A percentile compares a stretch with the other conserved stretches of the same genome.
phyloP scores from a whole-genome alignment of 2,329 filamentous ascomycete species.

The Beauveria scarabaeidicola region DNA sequence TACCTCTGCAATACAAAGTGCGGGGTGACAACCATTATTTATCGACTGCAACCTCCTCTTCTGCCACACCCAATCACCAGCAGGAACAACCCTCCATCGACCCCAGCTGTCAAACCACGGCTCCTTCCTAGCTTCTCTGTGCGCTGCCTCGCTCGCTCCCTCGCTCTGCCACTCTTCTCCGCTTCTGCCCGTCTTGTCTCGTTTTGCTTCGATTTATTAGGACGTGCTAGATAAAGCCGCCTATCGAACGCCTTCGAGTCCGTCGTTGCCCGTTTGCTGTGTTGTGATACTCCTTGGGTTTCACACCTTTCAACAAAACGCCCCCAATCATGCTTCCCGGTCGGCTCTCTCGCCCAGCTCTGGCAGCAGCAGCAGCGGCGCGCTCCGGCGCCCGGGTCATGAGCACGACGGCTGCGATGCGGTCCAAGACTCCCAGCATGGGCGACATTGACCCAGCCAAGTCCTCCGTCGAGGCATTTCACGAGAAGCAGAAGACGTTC shows the following conservation, averaged over 20 bases:
- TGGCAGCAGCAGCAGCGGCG: slow-evolving; percentile 32
- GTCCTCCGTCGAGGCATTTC: slow-evolving; percentile 66
- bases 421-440: slow-evolving; percentile 59
- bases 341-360: slow-evolving; percentile 38
- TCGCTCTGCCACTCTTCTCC: neutral
- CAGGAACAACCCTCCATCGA: slow-evolving; percentile 6
- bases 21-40: slow-evolving; percentile 9
- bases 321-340: slow-evolving; percentile 40
- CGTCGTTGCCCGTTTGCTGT: neutral
- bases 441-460: slow-evolving; percentile 66
- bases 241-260: neutral
- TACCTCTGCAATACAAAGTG: slow-evolving; percentile 11
- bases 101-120: slow-evolving; percentile 2
- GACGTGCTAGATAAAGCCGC: slow-evolving; percentile 4
- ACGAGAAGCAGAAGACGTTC: slow-evolving; percentile 75
- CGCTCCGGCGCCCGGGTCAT: slow-evolving; percentile 48
- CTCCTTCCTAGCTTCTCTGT: slow-evolving; percentile 7
- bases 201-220: neutral
- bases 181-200: neutral
- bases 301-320: slow-evolving; percentile 7
- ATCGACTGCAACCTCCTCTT: slow-evolving; percentile 11
- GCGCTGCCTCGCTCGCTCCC: neutral
- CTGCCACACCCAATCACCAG: slow-evolving; percentile 6
- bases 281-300: neutral
- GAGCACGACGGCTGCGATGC: slow-evolving; percentile 39